These are phyloP conservation scores for Avena eriantha DNA, from an alignment of 176 grass and related monocot genomes.

Conservation along the genomic window DNA sequence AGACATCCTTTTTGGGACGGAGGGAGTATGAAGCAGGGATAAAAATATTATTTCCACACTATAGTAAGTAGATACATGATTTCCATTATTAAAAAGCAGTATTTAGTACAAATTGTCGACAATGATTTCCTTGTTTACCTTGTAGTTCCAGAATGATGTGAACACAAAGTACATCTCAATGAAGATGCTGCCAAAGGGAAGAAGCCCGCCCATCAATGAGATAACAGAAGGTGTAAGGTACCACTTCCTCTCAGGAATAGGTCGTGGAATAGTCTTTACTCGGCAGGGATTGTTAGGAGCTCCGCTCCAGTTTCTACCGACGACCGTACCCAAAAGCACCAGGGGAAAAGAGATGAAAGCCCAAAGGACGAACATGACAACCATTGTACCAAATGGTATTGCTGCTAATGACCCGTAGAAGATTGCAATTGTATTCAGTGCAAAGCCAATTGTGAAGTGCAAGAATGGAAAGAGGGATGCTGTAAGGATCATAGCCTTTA, in stretches of 20 bases:
- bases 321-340: conserved; percentile 85
- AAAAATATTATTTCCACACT: neutral
- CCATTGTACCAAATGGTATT: conserved; percentile 97
- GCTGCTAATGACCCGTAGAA: conserved; percentile 96
- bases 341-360: conserved; percentile 97
- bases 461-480: conserved; percentile 97
- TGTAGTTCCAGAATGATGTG: conserved; percentile 99
- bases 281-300: conserved; percentile 97
- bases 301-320: conserved; percentile 96
- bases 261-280: conserved; percentile 96
- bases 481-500: conserved; percentile 92
- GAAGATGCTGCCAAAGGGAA: conserved; percentile 98
- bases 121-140: conserved; percentile 58
- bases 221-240: conserved; percentile 93
- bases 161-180: conserved; percentile 99
- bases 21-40: neutral
- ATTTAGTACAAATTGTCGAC: conserved; percentile 10
- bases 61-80: neutral
- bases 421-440: conserved; percentile 91
- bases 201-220: conserved; percentile 89
- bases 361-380: conserved; percentile 94
- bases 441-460: conserved; percentile 88
- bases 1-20: too few relatives aligned
- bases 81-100: neutral
- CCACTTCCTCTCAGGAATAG: conserved; percentile 97